Conservation (phyloP, 2,329 filamentous ascomycete genomes). For the Paramyrothecium sp. region DNA sequence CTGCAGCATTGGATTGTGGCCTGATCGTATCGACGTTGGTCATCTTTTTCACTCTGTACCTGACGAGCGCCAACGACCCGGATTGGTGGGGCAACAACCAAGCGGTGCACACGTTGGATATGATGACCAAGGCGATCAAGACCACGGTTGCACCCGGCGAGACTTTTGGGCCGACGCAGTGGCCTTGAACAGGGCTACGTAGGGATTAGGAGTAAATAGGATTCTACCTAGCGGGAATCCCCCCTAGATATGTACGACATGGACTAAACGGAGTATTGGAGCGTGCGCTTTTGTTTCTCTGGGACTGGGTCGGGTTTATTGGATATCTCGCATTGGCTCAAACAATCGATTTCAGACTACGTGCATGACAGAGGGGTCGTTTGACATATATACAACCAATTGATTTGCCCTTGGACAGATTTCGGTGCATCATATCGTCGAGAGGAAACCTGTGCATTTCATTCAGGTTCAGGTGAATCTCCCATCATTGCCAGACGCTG, state of each 20-base stretch:
- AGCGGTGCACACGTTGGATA: conserved; percentile 46
- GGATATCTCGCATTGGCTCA: conserved; percentile 1
- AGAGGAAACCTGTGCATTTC: no score
- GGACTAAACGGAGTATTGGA: conserved; percentile 8
- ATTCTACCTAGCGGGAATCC: not conserved
- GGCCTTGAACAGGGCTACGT: conserved; percentile 32
- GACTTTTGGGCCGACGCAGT: conserved; percentile 50
- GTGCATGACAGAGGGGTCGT: conserved; percentile 5
- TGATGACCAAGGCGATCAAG: conserved; percentile 39
- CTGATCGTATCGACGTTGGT: conserved; percentile 65
- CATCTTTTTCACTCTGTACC: conserved; percentile 66
- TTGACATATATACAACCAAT: no score
- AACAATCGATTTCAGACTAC: conserved; percentile 9
- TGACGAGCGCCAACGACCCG: conserved; percentile 55
- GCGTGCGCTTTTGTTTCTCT: conserved; percentile 8
- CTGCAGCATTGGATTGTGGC: conserved; percentile 68
- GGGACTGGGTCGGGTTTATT: conserved; percentile 4
- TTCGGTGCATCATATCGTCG: no score
- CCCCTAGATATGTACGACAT: conserved; percentile 7
- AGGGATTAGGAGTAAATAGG: not conserved
- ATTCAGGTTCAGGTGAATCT: no score
- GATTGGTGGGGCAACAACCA: conserved; percentile 62
- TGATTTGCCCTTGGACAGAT: no score
- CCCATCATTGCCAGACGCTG: no score
- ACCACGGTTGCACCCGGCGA: conserved; percentile 38